A percentile compares a stretch with the other conserved stretches of the same genome.
phyloP scores from a whole-genome alignment of 176 grass and related monocot genomes.

The Eleusine coracana region DNA sequence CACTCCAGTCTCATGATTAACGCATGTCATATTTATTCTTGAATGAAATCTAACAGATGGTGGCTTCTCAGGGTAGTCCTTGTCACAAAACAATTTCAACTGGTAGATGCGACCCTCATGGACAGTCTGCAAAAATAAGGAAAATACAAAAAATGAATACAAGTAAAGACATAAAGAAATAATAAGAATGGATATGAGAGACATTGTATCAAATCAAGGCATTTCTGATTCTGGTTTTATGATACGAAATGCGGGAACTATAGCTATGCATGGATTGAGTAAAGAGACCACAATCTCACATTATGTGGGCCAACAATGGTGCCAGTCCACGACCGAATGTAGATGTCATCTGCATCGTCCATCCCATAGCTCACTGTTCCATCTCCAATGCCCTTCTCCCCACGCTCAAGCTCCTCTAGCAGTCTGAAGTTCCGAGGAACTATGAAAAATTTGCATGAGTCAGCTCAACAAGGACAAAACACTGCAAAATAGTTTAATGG shows the following conservation, averaged over 20 bases:
- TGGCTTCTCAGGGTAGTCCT: slow-evolving; percentile 85
- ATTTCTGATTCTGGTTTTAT: too few relatives aligned
- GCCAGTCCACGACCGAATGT: slow-evolving; percentile 82
- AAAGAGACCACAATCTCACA: slow-evolving; percentile 42
- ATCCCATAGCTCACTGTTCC: slow-evolving; percentile 79
- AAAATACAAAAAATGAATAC: not conserved
- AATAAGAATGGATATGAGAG: not conserved
- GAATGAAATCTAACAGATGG: slow-evolving; percentile 74
- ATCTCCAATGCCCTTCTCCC: slow-evolving; percentile 85
- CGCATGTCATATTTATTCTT: slow-evolving; percentile 74
- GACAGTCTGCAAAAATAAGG: slow-evolving; percentile 51
- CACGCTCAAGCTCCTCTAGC: slow-evolving; percentile 78
- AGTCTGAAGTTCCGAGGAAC: slow-evolving; percentile 87
- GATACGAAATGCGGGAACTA: not conserved
- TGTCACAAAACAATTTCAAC: slow-evolving; percentile 82
- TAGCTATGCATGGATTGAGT: not conserved
- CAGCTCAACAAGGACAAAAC: not conserved
- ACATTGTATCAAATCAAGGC: too few relatives aligned
- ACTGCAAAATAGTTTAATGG: too few relatives aligned
- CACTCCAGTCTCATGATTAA: slow-evolving; percentile 66
- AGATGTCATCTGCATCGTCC: slow-evolving; percentile 81
- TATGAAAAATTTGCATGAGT: slow-evolving; percentile 37
- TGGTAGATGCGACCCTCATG: slow-evolving; percentile 87
- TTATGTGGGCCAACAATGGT: slow-evolving; percentile 80
- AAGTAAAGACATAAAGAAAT: not conserved